phyloP scores from a whole-genome alignment of 768 basidiomycete species.

The Tricholoma saponaceum region DNA sequence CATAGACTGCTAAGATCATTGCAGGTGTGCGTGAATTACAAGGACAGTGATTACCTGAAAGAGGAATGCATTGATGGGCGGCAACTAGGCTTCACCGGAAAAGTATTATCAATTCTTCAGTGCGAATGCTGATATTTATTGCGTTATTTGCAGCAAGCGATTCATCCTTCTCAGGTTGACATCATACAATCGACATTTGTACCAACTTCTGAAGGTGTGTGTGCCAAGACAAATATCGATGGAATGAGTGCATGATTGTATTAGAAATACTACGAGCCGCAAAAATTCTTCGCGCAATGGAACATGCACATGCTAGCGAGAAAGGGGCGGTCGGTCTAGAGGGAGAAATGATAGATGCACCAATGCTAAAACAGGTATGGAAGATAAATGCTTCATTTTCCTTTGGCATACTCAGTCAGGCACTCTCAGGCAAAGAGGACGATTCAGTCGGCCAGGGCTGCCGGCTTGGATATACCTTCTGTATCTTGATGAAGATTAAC shows the following conservation, averaged over 20 bases:
- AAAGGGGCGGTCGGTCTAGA: conserved; percentile 76
- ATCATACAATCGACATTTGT: conserved; percentile 77
- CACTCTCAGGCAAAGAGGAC: conserved; percentile 38
- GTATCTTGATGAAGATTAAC: not conserved
- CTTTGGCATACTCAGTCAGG: not conserved
- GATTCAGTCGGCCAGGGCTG: conserved; percentile 48
- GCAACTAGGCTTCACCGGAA: conserved; percentile 86
- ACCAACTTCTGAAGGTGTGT: conserved; percentile 63
- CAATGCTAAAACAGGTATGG: conserved; percentile 79
- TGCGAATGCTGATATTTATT: not conserved
- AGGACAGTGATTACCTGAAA: conserved; percentile 57
- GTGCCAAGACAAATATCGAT: not conserved
- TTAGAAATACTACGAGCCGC: conserved; percentile 74
- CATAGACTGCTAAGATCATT: not conserved
- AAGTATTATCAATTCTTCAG: conserved; percentile 39
- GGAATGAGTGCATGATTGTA: conserved; percentile 18
- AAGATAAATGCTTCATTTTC: not conserved
- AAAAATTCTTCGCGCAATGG: conserved; percentile 67
- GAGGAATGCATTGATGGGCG: conserved; percentile 81
- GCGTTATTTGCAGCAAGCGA: conserved; percentile 68
- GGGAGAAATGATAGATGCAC: conserved; percentile 87
- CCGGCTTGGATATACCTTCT: conserved; percentile 49
- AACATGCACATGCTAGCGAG: conserved; percentile 44
- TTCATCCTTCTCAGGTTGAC: conserved; percentile 83
- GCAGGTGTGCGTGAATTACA: conserved; percentile 88